phyloP scores from a whole-genome alignment of 2,329 filamentous ascomycete genomes.

The Hirsutella minnesotensis region DNA sequence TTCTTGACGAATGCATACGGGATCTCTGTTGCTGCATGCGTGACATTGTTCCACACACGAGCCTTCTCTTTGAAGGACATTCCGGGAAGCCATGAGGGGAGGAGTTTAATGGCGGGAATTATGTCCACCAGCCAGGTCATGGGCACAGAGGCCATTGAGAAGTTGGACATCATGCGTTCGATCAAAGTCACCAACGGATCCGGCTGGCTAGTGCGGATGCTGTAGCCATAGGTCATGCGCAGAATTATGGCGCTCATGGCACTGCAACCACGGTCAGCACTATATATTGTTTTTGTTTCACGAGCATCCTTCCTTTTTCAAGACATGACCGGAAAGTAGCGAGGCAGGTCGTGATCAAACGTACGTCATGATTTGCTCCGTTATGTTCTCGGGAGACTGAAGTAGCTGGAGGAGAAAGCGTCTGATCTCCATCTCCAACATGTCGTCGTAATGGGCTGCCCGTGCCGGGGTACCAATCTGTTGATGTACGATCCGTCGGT shows the following conservation, averaged over 20 bases:
- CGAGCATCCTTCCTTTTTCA: background rate
- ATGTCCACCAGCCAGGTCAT: conserved; percentile 21
- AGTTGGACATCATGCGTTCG: conserved; percentile 16
- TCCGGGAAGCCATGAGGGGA: conserved; percentile 19
- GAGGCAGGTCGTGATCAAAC: no score
- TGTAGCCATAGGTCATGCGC: conserved; percentile 16
- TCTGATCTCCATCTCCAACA: background rate
- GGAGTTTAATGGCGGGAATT: conserved; percentile 14
- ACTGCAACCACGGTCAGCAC: background rate
- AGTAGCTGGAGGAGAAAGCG: background rate
- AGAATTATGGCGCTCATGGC: background rate
- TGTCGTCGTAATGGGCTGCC: background rate
- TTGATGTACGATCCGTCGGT: background rate
- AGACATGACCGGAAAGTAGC: no score
- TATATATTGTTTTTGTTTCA: background rate
- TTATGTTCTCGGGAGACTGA: background rate
- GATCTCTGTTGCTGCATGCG: background rate
- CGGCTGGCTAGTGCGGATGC: conserved; percentile 13
- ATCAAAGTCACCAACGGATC: conserved; percentile 19
- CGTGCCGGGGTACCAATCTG: background rate
- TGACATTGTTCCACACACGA: background rate
- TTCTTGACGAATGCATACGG: background rate
- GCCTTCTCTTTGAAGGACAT: conserved; percentile 16
- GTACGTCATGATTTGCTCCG: background rate
- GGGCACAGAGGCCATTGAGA: conserved; percentile 16